Base-by-base conservation (phyloP, 768 basidiomycete genomes). In the Plicaturopsis crispa region DNA sequence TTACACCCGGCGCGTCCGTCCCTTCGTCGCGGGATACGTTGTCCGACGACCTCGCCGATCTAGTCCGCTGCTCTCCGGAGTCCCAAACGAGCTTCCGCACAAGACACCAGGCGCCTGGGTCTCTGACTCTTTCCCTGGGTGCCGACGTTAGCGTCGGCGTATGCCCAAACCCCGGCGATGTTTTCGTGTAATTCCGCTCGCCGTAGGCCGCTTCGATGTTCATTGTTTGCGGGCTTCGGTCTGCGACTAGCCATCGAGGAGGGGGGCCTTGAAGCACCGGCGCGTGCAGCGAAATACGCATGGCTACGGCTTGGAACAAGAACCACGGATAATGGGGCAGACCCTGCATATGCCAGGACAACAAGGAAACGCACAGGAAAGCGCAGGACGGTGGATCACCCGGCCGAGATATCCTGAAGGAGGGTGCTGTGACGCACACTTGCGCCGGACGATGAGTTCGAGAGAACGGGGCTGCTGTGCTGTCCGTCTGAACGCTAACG, bases 281-380 rank as follows among this genome's bases (percentile, higher is more conserved):
- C 56, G 58, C 47, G 59, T 71, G 68, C 71, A 66, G 62, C 64
- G 54, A 73, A 72, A 70, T 51, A 53, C 54, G 51, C 69, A 66
- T 76, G 75, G 75, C 72, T 69, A 62, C 63, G 59, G 31, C 57
- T 53, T 52, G 54, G 48, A 23, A 51, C 49, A 60, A 55, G 56
- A 53, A 35, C 5, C 38, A 14, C 45, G 43, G 44, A 17, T 14
- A 28, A 28, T 14, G 26, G 14, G 26, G 26, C 8, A 14, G n/a
- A n/a, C n/a, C n/a, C 26, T 8, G 26, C 23, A 11, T 24, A 16
- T 12, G 37, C 17, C 13, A 20, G 41, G 38, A 44, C 43, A 38
- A 34, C 23, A 53, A 45, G 46, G 46, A 56, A 40, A 57, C 61
- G 52, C 37, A 67, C 65, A 59, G 56, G 60, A 61, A 53, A 53